Conservation (phyloP, 192 early-diverging fungal species). For the Coemansia sp. region DNA sequence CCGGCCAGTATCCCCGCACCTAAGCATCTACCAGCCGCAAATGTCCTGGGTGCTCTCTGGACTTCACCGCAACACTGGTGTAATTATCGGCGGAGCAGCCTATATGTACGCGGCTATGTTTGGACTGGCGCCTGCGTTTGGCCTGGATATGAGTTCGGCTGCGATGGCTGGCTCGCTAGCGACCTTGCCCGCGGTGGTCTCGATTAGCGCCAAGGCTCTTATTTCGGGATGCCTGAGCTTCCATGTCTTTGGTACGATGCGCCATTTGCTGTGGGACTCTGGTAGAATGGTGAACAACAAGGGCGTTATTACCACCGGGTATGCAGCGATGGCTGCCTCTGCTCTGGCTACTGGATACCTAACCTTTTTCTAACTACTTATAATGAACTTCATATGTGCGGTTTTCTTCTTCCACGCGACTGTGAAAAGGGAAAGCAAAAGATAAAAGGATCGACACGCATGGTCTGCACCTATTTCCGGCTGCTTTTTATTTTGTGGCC, state of each 20-base stretch:
- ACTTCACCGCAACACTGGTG: slow-evolving; percentile 77
- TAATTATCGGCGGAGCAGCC: slow-evolving; percentile 65
- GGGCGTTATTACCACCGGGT: slow-evolving; percentile 83
- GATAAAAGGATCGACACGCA: background rate
- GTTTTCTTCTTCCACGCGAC: background rate
- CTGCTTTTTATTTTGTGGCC: background rate
- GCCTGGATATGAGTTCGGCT: slow-evolving; percentile 65
- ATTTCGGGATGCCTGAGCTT: slow-evolving; percentile 74
- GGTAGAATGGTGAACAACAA: slow-evolving; percentile 66
- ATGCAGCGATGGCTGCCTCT: slow-evolving; percentile 68
- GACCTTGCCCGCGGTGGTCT: slow-evolving; percentile 64
- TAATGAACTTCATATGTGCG: slow-evolving; percentile 1
- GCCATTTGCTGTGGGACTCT: slow-evolving; percentile 95
- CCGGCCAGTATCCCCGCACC: slow-evolving; percentile 83
- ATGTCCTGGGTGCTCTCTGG: slow-evolving; percentile 79
- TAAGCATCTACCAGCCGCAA: slow-evolving; percentile 91
- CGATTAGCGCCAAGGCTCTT: slow-evolving; percentile 72
- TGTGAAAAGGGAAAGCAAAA: background rate
- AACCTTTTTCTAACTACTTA: slow-evolving; percentile 55
- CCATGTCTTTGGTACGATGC: slow-evolving; percentile 83
- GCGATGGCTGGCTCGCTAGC: slow-evolving; percentile 68
- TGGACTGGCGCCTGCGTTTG: slow-evolving; percentile 63
- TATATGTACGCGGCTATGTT: slow-evolving; percentile 73
- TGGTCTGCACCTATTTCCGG: slow-evolving; percentile 2
- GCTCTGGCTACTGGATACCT: slow-evolving; percentile 59